Conservation (phyloP, 148 eudicot genomes). For the Cornus kousa region DNA sequence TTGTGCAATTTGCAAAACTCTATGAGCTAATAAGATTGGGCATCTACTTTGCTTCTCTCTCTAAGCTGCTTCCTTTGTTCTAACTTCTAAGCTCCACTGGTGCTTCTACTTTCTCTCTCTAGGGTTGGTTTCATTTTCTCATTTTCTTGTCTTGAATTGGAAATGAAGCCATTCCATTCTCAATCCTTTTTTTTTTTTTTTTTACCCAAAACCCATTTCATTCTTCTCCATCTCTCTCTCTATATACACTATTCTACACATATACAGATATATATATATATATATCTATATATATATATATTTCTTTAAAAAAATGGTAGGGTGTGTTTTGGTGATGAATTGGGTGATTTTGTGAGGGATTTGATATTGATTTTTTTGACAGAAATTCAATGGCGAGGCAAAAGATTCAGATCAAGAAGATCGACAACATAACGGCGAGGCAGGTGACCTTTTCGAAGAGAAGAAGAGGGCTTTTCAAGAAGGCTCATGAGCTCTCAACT, state of each 20-base stretch:
- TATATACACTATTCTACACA: neutral
- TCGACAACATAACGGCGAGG: constrained; percentile 23
- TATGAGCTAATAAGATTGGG: constrained; percentile 6
- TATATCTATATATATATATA: too few relatives aligned
- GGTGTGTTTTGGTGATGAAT: neutral
- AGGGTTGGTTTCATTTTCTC: neutral
- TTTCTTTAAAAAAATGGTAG: neutral
- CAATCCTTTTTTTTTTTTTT: neutral
- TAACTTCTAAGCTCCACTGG: too few relatives aligned
- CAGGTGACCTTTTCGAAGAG: constrained; percentile 30
- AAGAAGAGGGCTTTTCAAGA: constrained; percentile 32
- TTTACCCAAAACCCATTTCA: neutral
- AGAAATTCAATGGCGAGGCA: constrained; percentile 23
- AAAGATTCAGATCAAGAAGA: constrained; percentile 27
- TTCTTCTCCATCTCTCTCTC: neutral
- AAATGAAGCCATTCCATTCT: neutral
- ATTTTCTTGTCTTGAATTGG: neutral
- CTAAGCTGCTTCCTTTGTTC: neutral
- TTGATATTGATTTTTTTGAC: neutral
- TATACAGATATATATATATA: too few relatives aligned
- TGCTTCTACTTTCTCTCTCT: constrained; percentile 8
- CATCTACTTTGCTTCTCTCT: neutral
- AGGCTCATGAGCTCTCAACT: constrained; percentile 26
- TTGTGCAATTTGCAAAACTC: constrained; percentile 1
- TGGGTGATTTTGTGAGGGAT: neutral